Evolutionary conservation across 2,329 filamentous ascomycete species (phyloP).

Genomic region (Cryphonectria parasitica): DNA sequence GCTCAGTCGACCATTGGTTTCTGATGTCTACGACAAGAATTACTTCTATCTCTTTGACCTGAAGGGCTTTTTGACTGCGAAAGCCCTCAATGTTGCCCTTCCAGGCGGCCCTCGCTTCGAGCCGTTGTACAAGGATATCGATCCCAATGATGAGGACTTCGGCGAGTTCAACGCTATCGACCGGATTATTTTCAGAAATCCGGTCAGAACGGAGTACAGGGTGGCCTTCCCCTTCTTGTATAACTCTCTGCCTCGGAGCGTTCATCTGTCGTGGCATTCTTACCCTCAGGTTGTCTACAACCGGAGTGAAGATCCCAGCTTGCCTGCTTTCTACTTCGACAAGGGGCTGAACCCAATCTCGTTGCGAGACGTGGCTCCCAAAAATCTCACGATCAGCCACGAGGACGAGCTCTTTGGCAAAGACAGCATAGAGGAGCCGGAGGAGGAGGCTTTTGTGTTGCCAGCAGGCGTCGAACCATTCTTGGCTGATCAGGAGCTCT

Average conservation of each 20-base stretch:
- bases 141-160: conserved; percentile 98
- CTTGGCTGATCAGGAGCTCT: conserved; percentile 84
- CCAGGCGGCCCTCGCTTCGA: conserved; percentile 98
- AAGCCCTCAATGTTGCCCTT: conserved; percentile 94
- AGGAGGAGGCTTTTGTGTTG: conserved; percentile 85
- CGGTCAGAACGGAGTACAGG: conserved; percentile 92
- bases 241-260: conserved; percentile 93
- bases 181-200: conserved; percentile 95
- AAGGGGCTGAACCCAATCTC: conserved; percentile 98
- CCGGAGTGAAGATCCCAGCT: conserved; percentile 80
- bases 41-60: conserved; percentile 98
- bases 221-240: conserved; percentile 95
- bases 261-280: conserved; percentile 92
- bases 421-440: conserved; percentile 71
- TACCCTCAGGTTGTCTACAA: conserved; percentile 92
- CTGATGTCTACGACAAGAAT: conserved; percentile 92
- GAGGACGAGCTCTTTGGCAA: conserved; percentile 92
- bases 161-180: conserved; percentile 99
- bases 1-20: conserved; percentile 86
- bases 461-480: conserved; percentile 84
- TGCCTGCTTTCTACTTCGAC: conserved; percentile 97
- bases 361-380: conserved; percentile 88
- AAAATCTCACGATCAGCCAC: conserved; percentile 88
- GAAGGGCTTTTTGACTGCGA: conserved; percentile 92
- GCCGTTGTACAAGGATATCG: conserved; percentile 96